Conservation (phyloP, 2,329 filamentous ascomycete species). For the Fusarium globosum region DNA sequence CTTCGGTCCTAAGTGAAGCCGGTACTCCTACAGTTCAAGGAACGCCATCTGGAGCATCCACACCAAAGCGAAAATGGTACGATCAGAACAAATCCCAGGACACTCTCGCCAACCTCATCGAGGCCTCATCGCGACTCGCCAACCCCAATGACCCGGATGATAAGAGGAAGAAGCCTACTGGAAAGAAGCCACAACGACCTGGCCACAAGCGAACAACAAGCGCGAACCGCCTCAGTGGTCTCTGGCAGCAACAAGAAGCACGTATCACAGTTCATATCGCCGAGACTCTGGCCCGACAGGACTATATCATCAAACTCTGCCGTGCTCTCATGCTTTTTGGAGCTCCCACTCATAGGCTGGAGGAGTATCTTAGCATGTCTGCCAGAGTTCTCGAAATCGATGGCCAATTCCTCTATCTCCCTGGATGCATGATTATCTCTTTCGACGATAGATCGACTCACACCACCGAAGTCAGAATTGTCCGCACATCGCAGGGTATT, state of each 20-base stretch:
- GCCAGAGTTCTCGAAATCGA: slow-evolving; percentile 86
- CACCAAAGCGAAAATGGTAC: slow-evolving; percentile 61
- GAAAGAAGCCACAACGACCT: slow-evolving; percentile 47
- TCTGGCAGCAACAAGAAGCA: slow-evolving; percentile 57
- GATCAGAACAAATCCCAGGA: slow-evolving; percentile 60
- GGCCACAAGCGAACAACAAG: slow-evolving; percentile 53
- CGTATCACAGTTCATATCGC: slow-evolving; percentile 65
- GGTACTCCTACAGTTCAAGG: slow-evolving; percentile 52
- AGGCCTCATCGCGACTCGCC: slow-evolving; percentile 58
- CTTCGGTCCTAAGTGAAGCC: slow-evolving; percentile 45
- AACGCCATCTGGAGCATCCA: slow-evolving; percentile 53
- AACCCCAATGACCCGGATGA: slow-evolving; percentile 45
- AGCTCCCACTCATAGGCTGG: slow-evolving; percentile 88
- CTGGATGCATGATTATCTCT: slow-evolving; percentile 91
- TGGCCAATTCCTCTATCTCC: slow-evolving; percentile 88
- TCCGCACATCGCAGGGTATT: slow-evolving; percentile 67
- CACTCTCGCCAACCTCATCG: slow-evolving; percentile 59
- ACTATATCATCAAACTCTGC: slow-evolving; percentile 86
- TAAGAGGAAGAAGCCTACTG: slow-evolving; percentile 32
- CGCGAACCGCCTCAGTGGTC: slow-evolving; percentile 51
- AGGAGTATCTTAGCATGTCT: slow-evolving; percentile 90
- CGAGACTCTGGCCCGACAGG: slow-evolving; percentile 79
- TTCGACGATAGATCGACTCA: slow-evolving; percentile 79
- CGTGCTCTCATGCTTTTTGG: slow-evolving; percentile 87
- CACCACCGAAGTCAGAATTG: slow-evolving; percentile 74